Evolutionary conservation across 1,284 basidiomycete species (phyloP).

Genomic region (Crucibulum parvulum): DNA sequence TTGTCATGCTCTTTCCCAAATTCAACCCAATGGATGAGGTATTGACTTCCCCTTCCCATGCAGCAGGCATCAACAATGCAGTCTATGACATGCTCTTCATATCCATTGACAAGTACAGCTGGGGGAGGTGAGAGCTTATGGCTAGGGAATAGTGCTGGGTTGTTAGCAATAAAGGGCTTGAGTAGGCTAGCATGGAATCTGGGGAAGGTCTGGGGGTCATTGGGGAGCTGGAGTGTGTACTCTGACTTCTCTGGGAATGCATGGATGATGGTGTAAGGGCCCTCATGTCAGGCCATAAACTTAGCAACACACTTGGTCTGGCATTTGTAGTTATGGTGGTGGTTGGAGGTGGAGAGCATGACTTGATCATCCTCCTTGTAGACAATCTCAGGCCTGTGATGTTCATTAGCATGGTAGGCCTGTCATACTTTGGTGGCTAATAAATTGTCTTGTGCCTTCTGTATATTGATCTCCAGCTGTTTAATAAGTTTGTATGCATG

Average conservation of each 20-base stretch:
- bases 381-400: not conserved
- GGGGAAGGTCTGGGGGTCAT: conserved; percentile 22
- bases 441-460: conserved; percentile 31
- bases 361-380: conserved; percentile 31
- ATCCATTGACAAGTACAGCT: conserved; percentile 14
- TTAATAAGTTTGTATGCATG: not conserved
- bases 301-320: conserved; percentile 31
- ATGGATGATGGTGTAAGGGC: conserved; percentile 30
- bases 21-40: conserved; percentile 22
- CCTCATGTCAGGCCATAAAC: conserved; percentile 39
- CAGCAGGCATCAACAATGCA: conserved; percentile 21
- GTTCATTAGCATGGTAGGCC: conserved; percentile 30
- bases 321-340: conserved; percentile 14
- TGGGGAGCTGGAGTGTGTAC: conserved; percentile 28
- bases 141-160: conserved; percentile 21
- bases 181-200: conserved; percentile 18
- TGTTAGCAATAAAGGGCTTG: conserved; percentile 18
- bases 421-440: conserved; percentile 28
- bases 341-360: conserved; percentile 28
- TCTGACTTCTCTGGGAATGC: conserved; percentile 20
- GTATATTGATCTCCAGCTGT: conserved; percentile 4
- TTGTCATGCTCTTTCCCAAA: conserved; percentile 22
- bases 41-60: conserved; percentile 10
- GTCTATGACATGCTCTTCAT: conserved; percentile 23
- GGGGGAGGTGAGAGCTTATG: conserved; percentile 13